Conservation (phyloP, 1,284 basidiomycete species). For the Coriolopsis trogii region DNA sequence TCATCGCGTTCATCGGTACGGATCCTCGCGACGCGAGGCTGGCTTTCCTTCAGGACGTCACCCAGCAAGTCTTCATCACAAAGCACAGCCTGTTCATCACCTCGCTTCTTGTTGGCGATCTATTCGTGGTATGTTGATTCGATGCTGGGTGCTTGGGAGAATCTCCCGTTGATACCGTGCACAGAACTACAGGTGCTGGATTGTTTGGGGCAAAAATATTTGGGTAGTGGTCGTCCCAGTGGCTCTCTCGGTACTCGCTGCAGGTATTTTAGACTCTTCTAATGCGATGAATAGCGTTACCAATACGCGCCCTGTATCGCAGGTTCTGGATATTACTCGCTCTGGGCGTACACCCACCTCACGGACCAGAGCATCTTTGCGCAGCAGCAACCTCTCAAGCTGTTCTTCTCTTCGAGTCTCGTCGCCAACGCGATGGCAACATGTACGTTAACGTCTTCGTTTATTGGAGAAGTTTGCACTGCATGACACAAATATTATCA, state of each 20-base stretch:
- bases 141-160: too few species aligned
- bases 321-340: constrained; percentile 9
- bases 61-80: constrained; percentile 25
- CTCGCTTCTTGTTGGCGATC: constrained; percentile 21
- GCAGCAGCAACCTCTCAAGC: constrained; percentile 10
- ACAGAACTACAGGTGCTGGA: constrained; percentile 26
- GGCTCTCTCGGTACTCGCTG: constrained; percentile 16
- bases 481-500: too few species aligned
- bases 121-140: constrained; percentile 20
- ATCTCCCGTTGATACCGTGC: not conserved
- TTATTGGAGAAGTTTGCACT: not conserved
- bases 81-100: constrained; percentile 21
- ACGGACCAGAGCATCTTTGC: constrained; percentile 4
- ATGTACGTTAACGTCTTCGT: constrained; percentile 2
- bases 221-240: constrained; percentile 21
- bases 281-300: not conserved
- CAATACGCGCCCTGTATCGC: not conserved
- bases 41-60: constrained; percentile 48
- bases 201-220: constrained; percentile 25
- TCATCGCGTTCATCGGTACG: constrained; percentile 20
- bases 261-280: constrained; percentile 7
- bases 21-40: constrained; percentile 42
- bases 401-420: constrained; percentile 23
- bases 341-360: constrained; percentile 14
- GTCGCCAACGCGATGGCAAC: constrained; percentile 25